Evolutionary conservation across 306 rosid species (phyloP).

Genomic region (Gastrolobium villosum): DNA sequence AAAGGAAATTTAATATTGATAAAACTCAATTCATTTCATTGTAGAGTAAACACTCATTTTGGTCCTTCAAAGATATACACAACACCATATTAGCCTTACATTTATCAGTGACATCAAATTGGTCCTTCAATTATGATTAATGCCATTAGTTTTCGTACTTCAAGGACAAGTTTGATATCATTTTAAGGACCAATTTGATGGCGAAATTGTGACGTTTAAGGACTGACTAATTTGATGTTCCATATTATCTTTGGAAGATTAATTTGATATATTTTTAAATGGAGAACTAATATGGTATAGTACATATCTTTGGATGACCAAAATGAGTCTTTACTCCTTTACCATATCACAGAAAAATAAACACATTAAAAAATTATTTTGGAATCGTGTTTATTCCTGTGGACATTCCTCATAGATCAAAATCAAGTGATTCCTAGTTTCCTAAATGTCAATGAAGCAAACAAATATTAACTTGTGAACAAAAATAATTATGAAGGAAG

Average conservation of each 20-base stretch:
- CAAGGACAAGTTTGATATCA: constrained; percentile 4
- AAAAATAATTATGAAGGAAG: not conserved
- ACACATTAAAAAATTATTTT: not conserved
- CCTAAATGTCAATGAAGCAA: constrained; percentile 7
- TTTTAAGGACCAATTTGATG: not conserved
- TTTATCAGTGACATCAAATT: constrained; percentile 11
- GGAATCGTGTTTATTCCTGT: not conserved
- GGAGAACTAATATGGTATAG: not conserved
- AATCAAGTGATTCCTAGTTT: constrained; percentile 15
- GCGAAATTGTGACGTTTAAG: not conserved
- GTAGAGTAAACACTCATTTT: not conserved
- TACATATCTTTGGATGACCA: constrained; percentile 24
- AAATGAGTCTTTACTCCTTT: not conserved
- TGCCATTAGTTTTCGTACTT: not conserved
- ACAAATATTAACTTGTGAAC: not conserved
- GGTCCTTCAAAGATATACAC: not conserved
- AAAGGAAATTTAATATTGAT: not conserved
- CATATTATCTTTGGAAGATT: constrained; percentile 1
- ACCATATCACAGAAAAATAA: not conserved
- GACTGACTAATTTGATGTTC: not conserved
- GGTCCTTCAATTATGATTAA: not conserved
- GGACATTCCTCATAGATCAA: not conserved
- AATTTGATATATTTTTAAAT: constrained; percentile 11
- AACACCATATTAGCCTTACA: not conserved
- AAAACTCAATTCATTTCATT: not conserved